These are phyloP conservation scores for Aeschynomene evenia DNA, from an alignment of 306 rosid species.

Conservation along the genomic window DNA sequence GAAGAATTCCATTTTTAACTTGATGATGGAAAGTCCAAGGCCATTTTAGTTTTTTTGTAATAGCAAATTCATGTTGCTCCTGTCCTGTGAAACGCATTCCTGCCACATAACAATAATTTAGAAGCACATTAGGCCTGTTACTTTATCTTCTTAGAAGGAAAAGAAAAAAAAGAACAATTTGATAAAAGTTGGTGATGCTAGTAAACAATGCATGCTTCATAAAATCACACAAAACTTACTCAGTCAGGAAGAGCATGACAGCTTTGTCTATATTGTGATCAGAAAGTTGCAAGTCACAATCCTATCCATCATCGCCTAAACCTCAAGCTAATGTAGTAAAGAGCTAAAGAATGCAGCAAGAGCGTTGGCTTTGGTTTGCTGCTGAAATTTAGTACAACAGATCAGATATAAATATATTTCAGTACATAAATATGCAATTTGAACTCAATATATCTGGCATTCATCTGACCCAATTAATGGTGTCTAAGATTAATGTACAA, in stretches of 20 bases:
- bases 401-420: too few species aligned
- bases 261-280: background rate
- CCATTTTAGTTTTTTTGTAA: slow-evolving; percentile 2
- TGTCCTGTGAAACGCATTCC: slow-evolving; percentile 26
- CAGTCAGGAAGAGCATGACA: background rate
- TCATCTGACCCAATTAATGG: too few species aligned
- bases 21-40: background rate
- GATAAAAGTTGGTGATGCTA: background rate
- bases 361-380: slow-evolving; percentile 37
- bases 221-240: slow-evolving; percentile 21
- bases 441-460: background rate
- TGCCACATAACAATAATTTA: background rate
- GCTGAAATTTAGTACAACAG: slow-evolving; percentile 28
- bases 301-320: background rate
- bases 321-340: background rate
- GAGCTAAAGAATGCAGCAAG: slow-evolving; percentile 56
- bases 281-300: background rate
- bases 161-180: too few species aligned
- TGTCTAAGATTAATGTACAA: too few species aligned
- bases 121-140: background rate
- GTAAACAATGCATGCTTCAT: background rate
- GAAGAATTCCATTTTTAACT: background rate
- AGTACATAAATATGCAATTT: background rate
- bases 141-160: background rate
- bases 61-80: background rate